Evolutionary conservation across 78 protist genomes (phyloP), one percentile per base, ranked within the genome.

Genomic region (Andalucia godoyi): DNA sequence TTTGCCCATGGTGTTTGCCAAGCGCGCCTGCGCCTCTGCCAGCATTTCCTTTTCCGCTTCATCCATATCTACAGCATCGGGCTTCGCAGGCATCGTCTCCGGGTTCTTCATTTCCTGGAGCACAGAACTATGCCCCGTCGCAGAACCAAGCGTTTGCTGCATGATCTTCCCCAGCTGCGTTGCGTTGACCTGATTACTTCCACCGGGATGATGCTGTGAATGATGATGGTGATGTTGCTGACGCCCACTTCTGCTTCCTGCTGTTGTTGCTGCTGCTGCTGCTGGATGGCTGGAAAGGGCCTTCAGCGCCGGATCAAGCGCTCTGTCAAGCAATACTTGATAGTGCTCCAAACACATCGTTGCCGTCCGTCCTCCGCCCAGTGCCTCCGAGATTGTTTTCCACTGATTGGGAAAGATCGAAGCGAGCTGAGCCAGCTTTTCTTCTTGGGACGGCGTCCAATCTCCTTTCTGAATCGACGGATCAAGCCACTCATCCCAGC

Each of bases 401-500:
- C 99, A 98, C 66, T 93, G 97, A 0, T 61, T 52, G 2, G 97
- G 97, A 58, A 94, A 71, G 27, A 91, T 66, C 66, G 93, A 93
- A n/a, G 95, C 98, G 13, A 94, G 67, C 58, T 94, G 98, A 21
- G 97, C 75, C 33, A 98, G 89, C 77, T 90, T 92, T 53, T 97
- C 99, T 27, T 98, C 99, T 41, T 98, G 99, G 60, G 97, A 99
- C 18, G 79, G 58, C 0, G 88, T 73, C 99, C 99, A 98, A 62
- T 97, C 99, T 5, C 96, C 91, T 71, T 97, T 97, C 65, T 95
- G 92, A n/a, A 97, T 94, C 34, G 70, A 36, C 23, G 99, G 99
- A 47, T 97, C 99, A 25, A 97, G 90, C 98, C 99, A 97, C 67
- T 92, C 95, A 53, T 65, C 33, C 78, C 63, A 81, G 0, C 99